phyloP scores from a whole-genome alignment of 2,329 filamentous ascomycete genomes.

The Hypoxylon sp. region DNA sequence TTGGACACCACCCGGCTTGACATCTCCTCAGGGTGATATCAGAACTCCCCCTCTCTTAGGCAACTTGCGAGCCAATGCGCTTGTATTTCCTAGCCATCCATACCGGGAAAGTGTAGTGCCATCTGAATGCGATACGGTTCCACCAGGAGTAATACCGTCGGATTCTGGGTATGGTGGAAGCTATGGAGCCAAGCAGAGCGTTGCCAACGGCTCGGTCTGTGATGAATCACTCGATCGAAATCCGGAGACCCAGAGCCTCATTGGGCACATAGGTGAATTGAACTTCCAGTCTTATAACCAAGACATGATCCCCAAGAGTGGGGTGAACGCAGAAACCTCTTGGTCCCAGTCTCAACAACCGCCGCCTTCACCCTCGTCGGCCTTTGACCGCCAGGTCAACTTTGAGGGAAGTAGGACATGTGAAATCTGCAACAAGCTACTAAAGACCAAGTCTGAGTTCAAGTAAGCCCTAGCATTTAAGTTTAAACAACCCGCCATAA shows the following conservation, averaged over 20 bases:
- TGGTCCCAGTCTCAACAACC: conserved; percentile 40
- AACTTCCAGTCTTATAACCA: conserved; percentile 41
- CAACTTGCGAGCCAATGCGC: conserved; percentile 45
- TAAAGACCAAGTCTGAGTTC: conserved; percentile 69
- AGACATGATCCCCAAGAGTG: conserved; percentile 38
- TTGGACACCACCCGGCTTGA: conserved; percentile 59
- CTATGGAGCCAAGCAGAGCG: conserved; percentile 59
- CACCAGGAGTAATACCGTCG: conserved; percentile 53
- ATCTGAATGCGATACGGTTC: conserved; percentile 59
- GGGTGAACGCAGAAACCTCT: conserved; percentile 22
- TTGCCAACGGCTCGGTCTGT: conserved; percentile 61
- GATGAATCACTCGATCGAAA: conserved; percentile 59
- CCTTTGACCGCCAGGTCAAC: conserved; percentile 33
- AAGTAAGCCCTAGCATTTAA: conserved; percentile 60
- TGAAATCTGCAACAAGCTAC: conserved; percentile 56
- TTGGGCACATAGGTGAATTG: conserved; percentile 55
- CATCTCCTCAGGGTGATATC: conserved; percentile 53
- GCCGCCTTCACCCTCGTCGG: conserved; percentile 11
- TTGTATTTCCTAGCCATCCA: conserved; percentile 54
- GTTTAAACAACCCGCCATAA: background rate
- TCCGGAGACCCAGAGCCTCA: conserved; percentile 58
- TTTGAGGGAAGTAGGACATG: conserved; percentile 54
- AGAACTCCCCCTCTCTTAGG: conserved; percentile 50
- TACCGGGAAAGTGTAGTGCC: conserved; percentile 53
- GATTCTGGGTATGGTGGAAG: conserved; percentile 66